A percentile compares a stretch with the other conserved stretches of the same genome.
Evolutionary conservation across 2,329 filamentous ascomycete species (phyloP).

Genomic region (Penicillium sp.): DNA sequence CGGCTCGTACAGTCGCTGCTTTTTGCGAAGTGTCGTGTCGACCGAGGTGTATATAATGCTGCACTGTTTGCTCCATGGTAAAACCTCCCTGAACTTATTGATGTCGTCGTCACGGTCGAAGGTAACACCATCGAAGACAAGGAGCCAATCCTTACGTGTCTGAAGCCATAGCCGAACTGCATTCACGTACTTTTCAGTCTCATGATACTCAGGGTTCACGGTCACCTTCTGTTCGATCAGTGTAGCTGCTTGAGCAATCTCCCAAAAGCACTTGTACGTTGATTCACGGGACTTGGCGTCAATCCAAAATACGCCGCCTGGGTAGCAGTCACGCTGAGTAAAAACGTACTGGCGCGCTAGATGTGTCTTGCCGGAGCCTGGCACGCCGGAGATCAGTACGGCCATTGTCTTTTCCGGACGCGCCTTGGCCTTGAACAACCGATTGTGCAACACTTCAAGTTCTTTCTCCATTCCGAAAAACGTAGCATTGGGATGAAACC

Average conservation of each 20-base stretch:
- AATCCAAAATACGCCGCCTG: conserved; percentile 68
- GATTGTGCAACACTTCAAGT: conserved; percentile 56
- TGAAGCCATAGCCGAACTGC: conserved; percentile 62
- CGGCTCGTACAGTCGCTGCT: conserved; percentile 60
- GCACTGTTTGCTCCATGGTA: conserved; percentile 62
- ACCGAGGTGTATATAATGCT: conserved; percentile 68
- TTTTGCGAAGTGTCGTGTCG: conserved; percentile 54
- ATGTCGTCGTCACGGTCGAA: conserved; percentile 56
- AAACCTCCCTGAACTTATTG: conserved; percentile 53
- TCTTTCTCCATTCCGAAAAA: conserved; percentile 62
- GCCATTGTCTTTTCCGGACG: conserved; percentile 59
- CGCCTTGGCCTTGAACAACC: conserved; percentile 58
- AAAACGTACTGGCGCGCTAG: conserved; percentile 67
- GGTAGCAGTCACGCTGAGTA: conserved; percentile 56
- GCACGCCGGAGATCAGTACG: conserved; percentile 62
- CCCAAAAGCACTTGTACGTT: conserved; percentile 61
- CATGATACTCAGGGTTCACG: conserved; percentile 35
- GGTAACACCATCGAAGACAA: conserved; percentile 65
- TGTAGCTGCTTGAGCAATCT: conserved; percentile 59
- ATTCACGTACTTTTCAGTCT: conserved; percentile 52
- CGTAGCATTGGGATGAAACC: conserved; percentile 60
- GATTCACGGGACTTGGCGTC: conserved; percentile 60
- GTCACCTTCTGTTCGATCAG: conserved; percentile 45
- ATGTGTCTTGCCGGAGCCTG: conserved; percentile 67
- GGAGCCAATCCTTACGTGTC: conserved; percentile 60